Evolutionary conservation across 1,284 basidiomycete species (phyloP).

Genomic region (Ustilago tritici): DNA sequence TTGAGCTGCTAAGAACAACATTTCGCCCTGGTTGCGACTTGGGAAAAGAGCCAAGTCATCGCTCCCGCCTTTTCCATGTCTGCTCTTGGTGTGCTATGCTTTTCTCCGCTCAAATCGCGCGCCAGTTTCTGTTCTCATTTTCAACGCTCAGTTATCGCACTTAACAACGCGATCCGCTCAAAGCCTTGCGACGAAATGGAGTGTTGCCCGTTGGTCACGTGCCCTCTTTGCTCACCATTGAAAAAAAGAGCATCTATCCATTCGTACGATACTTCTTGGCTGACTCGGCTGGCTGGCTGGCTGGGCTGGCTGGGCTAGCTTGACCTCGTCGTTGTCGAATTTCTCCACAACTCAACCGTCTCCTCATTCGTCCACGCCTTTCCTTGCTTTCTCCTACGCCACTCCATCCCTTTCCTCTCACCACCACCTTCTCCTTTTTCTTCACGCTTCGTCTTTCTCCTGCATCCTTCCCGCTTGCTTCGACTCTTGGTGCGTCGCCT

Average conservation of each 20-base stretch:
- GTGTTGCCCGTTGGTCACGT: too few relatives aligned
- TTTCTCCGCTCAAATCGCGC: slow-evolving; percentile 12
- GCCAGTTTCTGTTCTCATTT: not conserved
- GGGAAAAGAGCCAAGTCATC: not conserved
- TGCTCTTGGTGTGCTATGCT: not conserved
- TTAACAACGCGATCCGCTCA: too few relatives aligned
- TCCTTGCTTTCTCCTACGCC: slow-evolving; percentile 4
- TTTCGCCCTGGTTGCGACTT: not conserved
- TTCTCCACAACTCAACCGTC: slow-evolving; percentile 30
- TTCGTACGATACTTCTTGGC: too few relatives aligned
- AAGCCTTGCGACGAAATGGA: too few relatives aligned
- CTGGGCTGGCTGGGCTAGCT: not conserved
- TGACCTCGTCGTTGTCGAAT: not conserved
- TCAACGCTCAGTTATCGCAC: too few relatives aligned
- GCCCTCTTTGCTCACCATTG: too few relatives aligned
- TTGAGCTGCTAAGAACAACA: not conserved
- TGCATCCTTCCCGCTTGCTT: not conserved
- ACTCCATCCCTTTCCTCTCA: slow-evolving; percentile 3
- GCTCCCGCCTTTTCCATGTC: slow-evolving; percentile 30
- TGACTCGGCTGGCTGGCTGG: too few relatives aligned
- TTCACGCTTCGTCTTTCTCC: slow-evolving; percentile 8
- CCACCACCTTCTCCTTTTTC: slow-evolving; percentile 2
- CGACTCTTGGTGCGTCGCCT: slow-evolving; percentile 10
- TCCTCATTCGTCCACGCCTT: not conserved
- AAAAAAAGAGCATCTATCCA: too few relatives aligned